phyloP scores from a whole-genome alignment of 129 eudicot genomes.

The Centrapalus pauciflorus region DNA sequence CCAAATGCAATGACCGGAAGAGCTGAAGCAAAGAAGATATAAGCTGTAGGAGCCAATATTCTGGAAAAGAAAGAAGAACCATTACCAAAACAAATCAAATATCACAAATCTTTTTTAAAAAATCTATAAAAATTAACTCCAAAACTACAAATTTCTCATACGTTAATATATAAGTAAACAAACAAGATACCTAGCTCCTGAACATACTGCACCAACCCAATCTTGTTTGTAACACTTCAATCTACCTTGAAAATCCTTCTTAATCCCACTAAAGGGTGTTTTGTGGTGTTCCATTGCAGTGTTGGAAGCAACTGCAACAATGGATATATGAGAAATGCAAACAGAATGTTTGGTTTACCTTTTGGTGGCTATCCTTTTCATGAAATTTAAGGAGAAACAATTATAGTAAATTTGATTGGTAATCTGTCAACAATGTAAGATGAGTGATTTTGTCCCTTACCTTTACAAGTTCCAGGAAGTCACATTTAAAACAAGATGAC shows the following conservation, averaged over 20 bases:
- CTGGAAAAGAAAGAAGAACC: conserved; percentile 21
- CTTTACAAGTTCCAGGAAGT: background rate
- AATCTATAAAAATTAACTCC: background rate
- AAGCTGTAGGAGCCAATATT: conserved; percentile 90
- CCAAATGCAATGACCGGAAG: conserved; percentile 96
- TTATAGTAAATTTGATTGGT: background rate
- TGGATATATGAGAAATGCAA: background rate
- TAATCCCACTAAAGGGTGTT: conserved; percentile 65
- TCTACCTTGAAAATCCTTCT: conserved; percentile 62
- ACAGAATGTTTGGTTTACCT: background rate
- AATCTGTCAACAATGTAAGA: background rate
- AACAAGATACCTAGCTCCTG: conserved; percentile 56
- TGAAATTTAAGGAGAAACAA: background rate
- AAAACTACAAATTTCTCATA: background rate
- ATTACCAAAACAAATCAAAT: background rate
- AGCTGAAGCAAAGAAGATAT: conserved; percentile 89
- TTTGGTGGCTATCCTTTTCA: background rate
- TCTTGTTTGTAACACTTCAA: conserved; percentile 62
- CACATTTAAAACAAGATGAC: background rate
- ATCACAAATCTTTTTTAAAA: background rate
- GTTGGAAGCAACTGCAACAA: conserved; percentile 5
- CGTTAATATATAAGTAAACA: background rate
- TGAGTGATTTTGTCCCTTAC: background rate
- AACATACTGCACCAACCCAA: conserved; percentile 57
- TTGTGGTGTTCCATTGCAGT: conserved; percentile 47